A percentile compares a stretch with the other conserved stretches of the same genome.
Conservation (phyloP, 306 rosid genomes). For the Quercus parvula region DNA sequence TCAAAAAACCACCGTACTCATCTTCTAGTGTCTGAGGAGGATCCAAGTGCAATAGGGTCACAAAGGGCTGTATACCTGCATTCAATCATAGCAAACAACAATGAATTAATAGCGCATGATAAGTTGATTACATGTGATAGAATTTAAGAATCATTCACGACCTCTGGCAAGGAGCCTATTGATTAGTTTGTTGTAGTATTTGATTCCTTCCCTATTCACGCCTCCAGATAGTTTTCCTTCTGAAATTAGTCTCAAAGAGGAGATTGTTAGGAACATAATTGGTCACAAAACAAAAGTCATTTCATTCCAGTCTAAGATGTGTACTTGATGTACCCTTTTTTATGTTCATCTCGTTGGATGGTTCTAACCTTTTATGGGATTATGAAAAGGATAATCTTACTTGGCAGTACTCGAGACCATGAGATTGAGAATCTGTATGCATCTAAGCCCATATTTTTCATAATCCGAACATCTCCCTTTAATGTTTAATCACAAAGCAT, state of each 20-base stretch:
- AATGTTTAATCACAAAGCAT: neutral
- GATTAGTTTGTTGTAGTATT: conserved; percentile 36
- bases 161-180: conserved; percentile 30
- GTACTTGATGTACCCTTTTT: no score
- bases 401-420: neutral
- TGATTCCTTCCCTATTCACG: conserved; percentile 28
- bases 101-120: no score
- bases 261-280: no score
- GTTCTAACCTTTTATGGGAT: no score
- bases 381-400: neutral
- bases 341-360: no score
- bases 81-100: no score
- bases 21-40: conserved; percentile 56
- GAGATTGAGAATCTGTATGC: conserved; percentile 4
- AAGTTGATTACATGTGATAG: no score
- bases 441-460: conserved; percentile 1
- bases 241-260: neutral
- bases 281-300: no score
- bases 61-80: conserved; percentile 46
- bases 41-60: conserved; percentile 68
- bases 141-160: neutral
- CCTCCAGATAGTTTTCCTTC: conserved; percentile 33
- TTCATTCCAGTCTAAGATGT: no score
- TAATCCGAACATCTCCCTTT: neutral
- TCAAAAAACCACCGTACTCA: conserved; percentile 47